Base-by-base conservation (phyloP, 345 rosid species). In the Pseudoturritis turrita region DNA sequence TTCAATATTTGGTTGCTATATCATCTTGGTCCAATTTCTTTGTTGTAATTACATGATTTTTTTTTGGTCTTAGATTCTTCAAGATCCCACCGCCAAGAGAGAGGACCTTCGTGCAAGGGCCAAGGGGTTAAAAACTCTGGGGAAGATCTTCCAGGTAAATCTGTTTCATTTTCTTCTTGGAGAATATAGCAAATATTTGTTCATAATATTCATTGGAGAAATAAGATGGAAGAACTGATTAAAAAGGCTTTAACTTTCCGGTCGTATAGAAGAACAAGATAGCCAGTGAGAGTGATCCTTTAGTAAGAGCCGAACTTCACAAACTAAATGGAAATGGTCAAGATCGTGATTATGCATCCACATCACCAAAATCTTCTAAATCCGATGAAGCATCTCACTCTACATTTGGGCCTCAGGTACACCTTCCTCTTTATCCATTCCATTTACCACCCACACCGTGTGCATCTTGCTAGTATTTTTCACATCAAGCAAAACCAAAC, bases 91-190 rank as follows among this genome's bases (percentile, higher is more conserved):
- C 55, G 85, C 74, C 72, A 89, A 82, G 86, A 91, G 83, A 85
- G 99, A 95, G 65, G 99, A 91, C 71, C 89, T 91, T 62, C 91
- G 93, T 62, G 83, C 86, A 23, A 86, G 96, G 78, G 96, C 99
- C 21, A 91, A 95, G 83, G 97, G 96, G 21, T 74, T 95, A 82
- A 95, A 95, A 83, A 84, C 96, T 71, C 85, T 95, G 33, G 97
- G 97, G 29, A 95, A 87, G 84, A 88, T 91, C 74, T 91, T 95
- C 80, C 96, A 89, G 97, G 99, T 95, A 78, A 56, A 23, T 63
- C 2, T 65, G 13, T 49, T 72, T 43, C 46, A 28, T 39, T 43
- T 3, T 7, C 59, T 25, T 68, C 23, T 39, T 51, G 21, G 47
- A 51, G 62, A 36, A 45, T 11, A 37, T 45, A 67, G 12, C 7